Evolutionary conservation across 1,284 basidiomycete species (phyloP).

Genomic region (Ustilago trichophora): DNA sequence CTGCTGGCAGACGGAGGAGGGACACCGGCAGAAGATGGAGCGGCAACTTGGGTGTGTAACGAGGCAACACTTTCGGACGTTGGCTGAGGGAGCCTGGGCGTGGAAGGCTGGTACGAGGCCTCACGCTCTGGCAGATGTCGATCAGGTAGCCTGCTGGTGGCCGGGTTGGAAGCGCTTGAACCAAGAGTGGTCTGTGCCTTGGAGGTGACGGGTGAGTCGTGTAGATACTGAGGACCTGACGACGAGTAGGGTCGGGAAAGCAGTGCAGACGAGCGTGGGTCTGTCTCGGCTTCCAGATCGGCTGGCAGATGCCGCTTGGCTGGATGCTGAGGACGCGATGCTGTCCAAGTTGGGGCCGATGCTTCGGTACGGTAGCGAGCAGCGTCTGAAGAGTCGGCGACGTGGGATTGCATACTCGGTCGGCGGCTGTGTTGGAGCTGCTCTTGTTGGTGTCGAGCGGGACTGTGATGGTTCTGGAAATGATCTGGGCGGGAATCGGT

Average conservation of each 20-base stretch:
- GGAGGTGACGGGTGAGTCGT: not conserved
- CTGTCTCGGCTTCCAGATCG: not conserved
- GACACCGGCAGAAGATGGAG: no score
- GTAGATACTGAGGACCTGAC: not conserved
- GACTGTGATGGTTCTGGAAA: not conserved
- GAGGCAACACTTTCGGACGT: no score
- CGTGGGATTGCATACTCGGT: not conserved
- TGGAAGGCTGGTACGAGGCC: not conserved
- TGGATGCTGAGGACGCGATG: not conserved
- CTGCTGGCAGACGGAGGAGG: no score
- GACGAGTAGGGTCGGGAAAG: not conserved
- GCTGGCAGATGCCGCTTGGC: conserved; percentile 5
- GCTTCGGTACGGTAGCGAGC: not conserved
- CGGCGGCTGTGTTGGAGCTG: not conserved
- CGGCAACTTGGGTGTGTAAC: no score
- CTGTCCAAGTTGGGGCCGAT: not conserved
- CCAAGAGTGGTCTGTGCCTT: not conserved
- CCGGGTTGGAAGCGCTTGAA: not conserved
- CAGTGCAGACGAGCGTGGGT: not conserved
- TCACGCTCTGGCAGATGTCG: not conserved
- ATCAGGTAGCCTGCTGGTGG: not conserved
- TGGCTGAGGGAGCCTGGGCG: no score
- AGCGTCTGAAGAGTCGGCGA: not conserved
- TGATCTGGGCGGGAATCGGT: not conserved
- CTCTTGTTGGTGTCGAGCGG: conserved; percentile 1